Percentiles rank a stretch among this genome's conserved stretches.
These are phyloP conservation scores for Phlegmacium glaucopus DNA, from an alignment of 768 basidiomycete genomes.

Conservation along the genomic window DNA sequence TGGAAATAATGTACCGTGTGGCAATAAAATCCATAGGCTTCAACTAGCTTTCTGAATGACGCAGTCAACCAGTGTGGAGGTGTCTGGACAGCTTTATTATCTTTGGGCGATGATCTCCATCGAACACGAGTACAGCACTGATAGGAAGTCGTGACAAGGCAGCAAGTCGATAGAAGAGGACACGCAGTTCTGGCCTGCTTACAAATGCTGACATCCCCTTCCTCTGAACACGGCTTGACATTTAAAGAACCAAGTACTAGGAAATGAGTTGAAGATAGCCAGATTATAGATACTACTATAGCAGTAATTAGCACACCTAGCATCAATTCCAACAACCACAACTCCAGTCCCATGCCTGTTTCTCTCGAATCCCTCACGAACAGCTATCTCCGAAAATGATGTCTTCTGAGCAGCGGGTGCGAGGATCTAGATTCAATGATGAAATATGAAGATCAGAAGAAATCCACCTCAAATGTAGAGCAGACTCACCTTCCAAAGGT, in stretches of 20 bases:
- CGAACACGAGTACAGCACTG: constrained; percentile 46
- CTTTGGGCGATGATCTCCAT: constrained; percentile 40
- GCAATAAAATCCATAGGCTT: constrained; percentile 40
- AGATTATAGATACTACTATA: background rate
- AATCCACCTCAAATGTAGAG: background rate
- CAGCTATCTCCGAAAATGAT: background rate
- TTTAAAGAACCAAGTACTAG: background rate
- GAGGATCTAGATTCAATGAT: background rate
- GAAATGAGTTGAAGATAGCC: background rate
- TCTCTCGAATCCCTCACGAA: background rate
- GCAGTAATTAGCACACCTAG: background rate
- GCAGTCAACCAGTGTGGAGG: constrained; percentile 24
- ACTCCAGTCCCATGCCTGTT: background rate
- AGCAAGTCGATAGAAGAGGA: constrained; percentile 41
- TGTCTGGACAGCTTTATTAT: constrained; percentile 27
- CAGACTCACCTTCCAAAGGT: background rate
- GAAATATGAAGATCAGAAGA: background rate
- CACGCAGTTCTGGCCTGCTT: constrained; percentile 36
- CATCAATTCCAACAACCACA: background rate
- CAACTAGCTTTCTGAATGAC: constrained; percentile 27
- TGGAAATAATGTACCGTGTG: constrained; percentile 12
- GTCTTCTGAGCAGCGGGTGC: background rate
- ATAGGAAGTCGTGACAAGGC: constrained; percentile 33
- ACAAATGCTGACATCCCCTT: constrained; percentile 8
- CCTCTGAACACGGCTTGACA: background rate